Conservation (phyloP, 306 rosid species). For the Malus orientalis region DNA sequence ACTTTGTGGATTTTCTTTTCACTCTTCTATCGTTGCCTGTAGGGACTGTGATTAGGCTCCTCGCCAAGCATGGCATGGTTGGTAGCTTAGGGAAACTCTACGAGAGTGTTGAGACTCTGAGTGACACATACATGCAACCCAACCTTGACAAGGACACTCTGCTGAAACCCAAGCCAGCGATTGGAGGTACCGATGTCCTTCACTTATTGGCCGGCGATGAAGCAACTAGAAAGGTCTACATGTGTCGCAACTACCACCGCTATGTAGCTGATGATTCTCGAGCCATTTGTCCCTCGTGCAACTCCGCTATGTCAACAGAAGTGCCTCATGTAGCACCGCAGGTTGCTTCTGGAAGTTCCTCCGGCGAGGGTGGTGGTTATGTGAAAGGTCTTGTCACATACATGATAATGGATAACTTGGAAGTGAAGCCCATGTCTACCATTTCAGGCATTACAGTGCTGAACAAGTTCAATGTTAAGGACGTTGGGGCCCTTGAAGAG, state of each 20-base stretch:
- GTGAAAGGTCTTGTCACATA: conserved; percentile 5
- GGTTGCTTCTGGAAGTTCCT: too few species aligned
- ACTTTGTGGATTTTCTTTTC: conserved; percentile 15
- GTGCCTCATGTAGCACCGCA: neutral
- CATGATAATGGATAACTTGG: conserved; percentile 23
- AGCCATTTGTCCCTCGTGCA: neutral
- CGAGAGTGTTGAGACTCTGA: conserved; percentile 5
- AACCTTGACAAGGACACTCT: neutral
- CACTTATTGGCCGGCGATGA: neutral
- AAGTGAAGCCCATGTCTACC: conserved; percentile 10
- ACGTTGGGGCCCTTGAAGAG: conserved; percentile 6
- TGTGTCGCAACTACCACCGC: accelerated
- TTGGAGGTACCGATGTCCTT: neutral
- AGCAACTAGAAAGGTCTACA: neutral
- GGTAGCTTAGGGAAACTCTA: conserved; percentile 11
- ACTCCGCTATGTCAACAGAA: accelerated
- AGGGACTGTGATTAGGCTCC: conserved; percentile 1
- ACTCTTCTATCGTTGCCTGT: conserved; percentile 24
- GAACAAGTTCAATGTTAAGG: neutral
- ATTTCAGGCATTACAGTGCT: neutral
- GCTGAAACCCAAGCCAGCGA: neutral
- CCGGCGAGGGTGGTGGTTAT: neutral
- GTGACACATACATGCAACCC: neutral
- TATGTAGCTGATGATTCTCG: neutral
- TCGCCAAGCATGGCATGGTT: neutral